phyloP scores from a whole-genome alignment of 768 basidiomycete genomes.

The Pleurotus tuoliensis region DNA sequence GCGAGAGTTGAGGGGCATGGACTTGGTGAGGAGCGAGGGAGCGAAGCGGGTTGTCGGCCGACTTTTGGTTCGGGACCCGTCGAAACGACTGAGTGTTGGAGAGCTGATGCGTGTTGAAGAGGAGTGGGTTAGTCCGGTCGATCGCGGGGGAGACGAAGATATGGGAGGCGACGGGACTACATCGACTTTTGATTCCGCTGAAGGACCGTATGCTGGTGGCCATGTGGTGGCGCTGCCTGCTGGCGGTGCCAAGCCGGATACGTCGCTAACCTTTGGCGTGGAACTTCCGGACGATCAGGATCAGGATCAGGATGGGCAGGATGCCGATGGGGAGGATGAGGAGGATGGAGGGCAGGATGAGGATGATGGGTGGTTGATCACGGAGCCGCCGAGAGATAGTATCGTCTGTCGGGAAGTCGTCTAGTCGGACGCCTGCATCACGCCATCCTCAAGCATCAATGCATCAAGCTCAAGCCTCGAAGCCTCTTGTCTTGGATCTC shows the following conservation, averaged over 20 bases:
- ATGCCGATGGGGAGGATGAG: background rate
- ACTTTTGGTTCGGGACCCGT: conserved; percentile 69
- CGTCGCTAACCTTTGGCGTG: background rate
- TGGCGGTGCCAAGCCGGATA: no score
- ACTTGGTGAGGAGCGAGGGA: conserved; percentile 36
- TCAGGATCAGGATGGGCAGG: conserved; percentile 8
- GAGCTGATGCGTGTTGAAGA: conserved; percentile 59
- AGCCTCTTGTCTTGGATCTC: no score
- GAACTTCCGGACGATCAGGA: background rate
- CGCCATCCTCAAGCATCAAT: no score
- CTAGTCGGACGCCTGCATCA: background rate
- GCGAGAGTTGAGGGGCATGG: conserved; percentile 30
- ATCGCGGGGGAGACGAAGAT: conserved; percentile 5
- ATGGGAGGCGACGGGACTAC: background rate
- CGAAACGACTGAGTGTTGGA: conserved; percentile 53
- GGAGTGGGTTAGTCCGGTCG: conserved; percentile 16
- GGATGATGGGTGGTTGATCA: conserved; percentile 25
- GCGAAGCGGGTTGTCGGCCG: conserved; percentile 52
- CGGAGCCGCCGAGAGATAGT: conserved; percentile 21
- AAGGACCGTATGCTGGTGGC: background rate
- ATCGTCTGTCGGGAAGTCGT: conserved; percentile 24
- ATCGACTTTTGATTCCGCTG: background rate
- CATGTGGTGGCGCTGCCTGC: background rate
- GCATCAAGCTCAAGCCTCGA: no score
- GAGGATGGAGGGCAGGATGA: conserved; percentile 19